Evolutionary conservation across 2,329 filamentous ascomycete genomes (phyloP).

Genomic region (Xylariaceae sp.): DNA sequence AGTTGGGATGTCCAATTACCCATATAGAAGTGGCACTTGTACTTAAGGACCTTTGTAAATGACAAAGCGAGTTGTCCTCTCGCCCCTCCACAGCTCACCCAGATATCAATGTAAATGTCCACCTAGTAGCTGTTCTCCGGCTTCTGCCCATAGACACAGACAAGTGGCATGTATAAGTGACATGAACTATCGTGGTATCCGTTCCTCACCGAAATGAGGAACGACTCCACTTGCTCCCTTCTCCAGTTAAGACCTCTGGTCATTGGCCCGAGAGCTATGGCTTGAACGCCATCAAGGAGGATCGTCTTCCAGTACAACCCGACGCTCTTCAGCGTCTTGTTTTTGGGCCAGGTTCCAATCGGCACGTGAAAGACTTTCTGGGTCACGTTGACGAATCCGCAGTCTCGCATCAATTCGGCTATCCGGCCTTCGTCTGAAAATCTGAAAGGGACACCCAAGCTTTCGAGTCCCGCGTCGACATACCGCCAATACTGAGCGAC

Average conservation of each 20-base stretch:
- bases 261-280: conserved; percentile 55
- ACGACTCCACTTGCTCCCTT: conserved; percentile 51
- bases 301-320: conserved; percentile 56
- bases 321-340: conserved; percentile 53
- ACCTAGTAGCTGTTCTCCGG: conserved; percentile 32
- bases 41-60: background rate
- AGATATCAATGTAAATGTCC: background rate
- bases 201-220: conserved; percentile 51
- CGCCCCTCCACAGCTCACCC: background rate
- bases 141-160: conserved; percentile 58
- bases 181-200: conserved; percentile 50
- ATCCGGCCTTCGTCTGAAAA: conserved; percentile 46
- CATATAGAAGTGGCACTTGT: background rate
- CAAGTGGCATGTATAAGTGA: conserved; percentile 58
- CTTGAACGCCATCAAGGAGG: conserved; percentile 52
- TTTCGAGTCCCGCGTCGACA: conserved; percentile 47
- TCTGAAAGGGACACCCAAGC: conserved; percentile 51
- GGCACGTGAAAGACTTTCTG: conserved; percentile 55
- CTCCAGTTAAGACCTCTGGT: conserved; percentile 53
- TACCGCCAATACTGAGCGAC: conserved; percentile 51
- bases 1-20: background rate
- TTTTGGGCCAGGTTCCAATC: conserved; percentile 57
- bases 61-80: background rate
- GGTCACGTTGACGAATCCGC: conserved; percentile 55
- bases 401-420: conserved; percentile 49